Evolutionary conservation across 1,284 basidiomycete genomes (phyloP), one percentile per base, ranked within the genome.

Genomic region (Cystobasidiaceae sp.): DNA sequence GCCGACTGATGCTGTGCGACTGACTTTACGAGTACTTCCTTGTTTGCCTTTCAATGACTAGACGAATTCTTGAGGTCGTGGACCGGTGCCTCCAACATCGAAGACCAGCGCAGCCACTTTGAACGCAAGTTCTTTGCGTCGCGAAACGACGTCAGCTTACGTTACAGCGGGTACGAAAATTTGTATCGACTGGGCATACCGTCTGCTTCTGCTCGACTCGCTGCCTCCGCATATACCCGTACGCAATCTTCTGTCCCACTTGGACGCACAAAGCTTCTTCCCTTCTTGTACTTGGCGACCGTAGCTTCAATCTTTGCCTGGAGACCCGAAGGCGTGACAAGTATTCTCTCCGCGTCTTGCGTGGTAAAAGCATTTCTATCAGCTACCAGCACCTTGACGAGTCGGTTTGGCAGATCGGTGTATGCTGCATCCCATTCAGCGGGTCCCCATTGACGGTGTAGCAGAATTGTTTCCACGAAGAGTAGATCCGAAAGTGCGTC

Each of bases 191-290:
- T n/a, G n/a, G n/a, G n/a, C n/a, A n/a, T n/a, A 93, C 92, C 88
- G 75, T 94, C 90, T 17, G 89, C 88, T 70, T 89, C 86, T 15
- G 83, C 78, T 61, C 83, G 83, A 44, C 85, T 81, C 41, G 81
- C 82, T 1, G 94, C 93, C 78, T 99, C 96, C 0, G 94, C 96
- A 75, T 98, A 99, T 7, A 99, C 93, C 68, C 96, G 83, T 11
- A 99, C 96, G 46, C 96, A 94, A 75, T 98, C 93, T 77, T 99
- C 96, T 19, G 96, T 99, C 11, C 96, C 96, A 77, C 92, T 96
- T 0, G 96, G 96, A 66, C 96, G 80, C 13, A 98, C 94, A 76
- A 99, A 99, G 27, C 88, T 85, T 50, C 96, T 83, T 0, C 93
- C 96, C 33, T 85, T 85, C 61, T 89, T 86, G 74, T 88, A 90